Base-by-base conservation (phyloP, 31 red algal genomes). In the Asparagopsis taxiformis region DNA sequence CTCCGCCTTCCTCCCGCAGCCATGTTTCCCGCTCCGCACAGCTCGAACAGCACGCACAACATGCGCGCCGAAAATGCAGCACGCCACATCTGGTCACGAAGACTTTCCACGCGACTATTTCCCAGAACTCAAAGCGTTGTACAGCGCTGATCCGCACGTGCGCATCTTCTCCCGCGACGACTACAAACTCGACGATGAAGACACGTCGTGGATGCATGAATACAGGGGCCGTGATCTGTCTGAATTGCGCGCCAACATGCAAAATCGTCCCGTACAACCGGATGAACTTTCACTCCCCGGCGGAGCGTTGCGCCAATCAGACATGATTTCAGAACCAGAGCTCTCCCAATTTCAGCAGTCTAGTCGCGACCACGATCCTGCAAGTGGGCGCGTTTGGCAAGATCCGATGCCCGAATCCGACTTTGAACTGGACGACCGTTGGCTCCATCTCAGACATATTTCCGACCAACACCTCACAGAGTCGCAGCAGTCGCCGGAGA, bases 31-130 rank as follows among this genome's bases (percentile, higher is more conserved):
- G 41, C 13, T 13, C 41, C 41, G 41, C 41, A 46, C 8, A 46
- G 8, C 8, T 13, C 41, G 41, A 46, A 13, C 41, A 6, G 8
- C 41, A 6, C 13, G 41, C 41, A 46, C 41, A 46, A 9, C 41
- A 6, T 13, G 41, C 41, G 13, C 41, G 6, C 41, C 41, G 13
- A 46, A 46, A 46, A 46, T 46, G 41, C 41, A 62, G 31, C 23
- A 62, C 0, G 10, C n/a, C 54, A 0, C n/a, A 6, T 44, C 63
- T 9, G 21, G 6, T n/a, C 59, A 20, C 5, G 34, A 39, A 58
- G 59, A 85, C 48, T 85, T 74, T 75, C 43, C 72, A 29, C 81
- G 81, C 70, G 81, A 75, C 59, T 85, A 85, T 37, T 85, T 57
- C 49, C 66, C 71, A 15, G 50, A 74, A 38, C 81, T 85, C 16